Evolutionary conservation across 2,329 filamentous ascomycete species (phyloP).

Genomic region (Aspergillus thermomutatus): DNA sequence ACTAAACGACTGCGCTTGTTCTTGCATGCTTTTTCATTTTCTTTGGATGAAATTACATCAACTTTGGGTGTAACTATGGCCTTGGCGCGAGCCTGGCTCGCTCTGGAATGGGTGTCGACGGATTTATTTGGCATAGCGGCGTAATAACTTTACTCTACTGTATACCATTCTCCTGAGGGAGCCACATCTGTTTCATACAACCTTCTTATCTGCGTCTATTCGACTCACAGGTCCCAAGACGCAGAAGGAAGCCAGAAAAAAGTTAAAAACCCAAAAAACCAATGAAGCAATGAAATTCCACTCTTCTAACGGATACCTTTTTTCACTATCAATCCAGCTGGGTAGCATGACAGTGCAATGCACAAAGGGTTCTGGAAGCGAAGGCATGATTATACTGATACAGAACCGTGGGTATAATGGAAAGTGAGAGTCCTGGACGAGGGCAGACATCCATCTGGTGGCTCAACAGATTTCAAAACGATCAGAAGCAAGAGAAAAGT

Average conservation of each 20-base stretch:
- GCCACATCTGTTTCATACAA: constrained; percentile 3
- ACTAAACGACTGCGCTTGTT: constrained; percentile 47
- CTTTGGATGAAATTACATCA: neutral
- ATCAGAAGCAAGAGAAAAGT: neutral
- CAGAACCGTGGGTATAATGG: neutral
- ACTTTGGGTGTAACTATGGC: neutral
- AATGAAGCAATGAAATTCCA: constrained; percentile 10
- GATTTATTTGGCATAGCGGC: constrained; percentile 21
- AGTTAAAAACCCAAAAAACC: constrained; percentile 6
- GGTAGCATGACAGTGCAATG: neutral
- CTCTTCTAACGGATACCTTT: constrained; percentile 8
- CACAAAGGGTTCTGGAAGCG: neutral
- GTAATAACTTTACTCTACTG: constrained; percentile 11
- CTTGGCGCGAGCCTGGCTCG: neutral
- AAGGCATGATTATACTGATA: neutral
- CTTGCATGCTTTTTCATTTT: constrained; percentile 5
- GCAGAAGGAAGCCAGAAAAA: constrained; percentile 6
- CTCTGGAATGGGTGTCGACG: neutral
- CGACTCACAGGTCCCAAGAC: neutral
- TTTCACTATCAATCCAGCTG: neutral
- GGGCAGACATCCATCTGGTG: neutral
- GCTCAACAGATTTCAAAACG: neutral
- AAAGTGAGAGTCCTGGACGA: neutral
- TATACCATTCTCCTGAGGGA: constrained; percentile 10
- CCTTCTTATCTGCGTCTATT: constrained; percentile 1